A percentile compares a stretch with the other conserved stretches of the same genome.
These are phyloP conservation scores for Sergeia podlipaevii DNA, from an alignment of 208 protist species.

Conservation along the genomic window DNA sequence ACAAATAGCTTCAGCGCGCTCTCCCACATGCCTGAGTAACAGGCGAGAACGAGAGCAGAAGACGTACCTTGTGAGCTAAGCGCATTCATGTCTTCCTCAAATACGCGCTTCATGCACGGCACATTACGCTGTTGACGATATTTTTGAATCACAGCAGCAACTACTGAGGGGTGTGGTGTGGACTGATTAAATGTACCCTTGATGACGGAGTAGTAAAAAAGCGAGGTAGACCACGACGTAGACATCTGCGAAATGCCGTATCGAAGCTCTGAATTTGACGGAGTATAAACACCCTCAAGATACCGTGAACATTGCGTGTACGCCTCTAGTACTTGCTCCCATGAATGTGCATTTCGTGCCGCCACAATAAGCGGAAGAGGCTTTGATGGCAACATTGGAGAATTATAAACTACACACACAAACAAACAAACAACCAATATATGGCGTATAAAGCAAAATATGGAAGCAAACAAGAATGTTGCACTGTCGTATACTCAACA, in stretches of 20 bases:
- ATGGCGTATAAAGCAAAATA: background rate
- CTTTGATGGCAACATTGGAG: background rate
- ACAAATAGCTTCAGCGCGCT: conserved; percentile 36
- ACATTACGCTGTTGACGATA: conserved; percentile 47
- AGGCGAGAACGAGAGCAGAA: conserved; percentile 50
- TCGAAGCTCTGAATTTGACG: conserved; percentile 52
- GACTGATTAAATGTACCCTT: conserved; percentile 38
- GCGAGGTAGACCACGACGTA: conserved; percentile 42
- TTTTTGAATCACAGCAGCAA: conserved; percentile 35
- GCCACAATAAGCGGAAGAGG: conserved; percentile 62
- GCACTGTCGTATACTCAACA: background rate
- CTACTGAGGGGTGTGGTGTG: no score
- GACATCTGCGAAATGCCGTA: conserved; percentile 66
- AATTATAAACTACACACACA: background rate
- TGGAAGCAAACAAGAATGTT: background rate
- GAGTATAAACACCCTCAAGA: conserved; percentile 53
- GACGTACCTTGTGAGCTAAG: conserved; percentile 40
- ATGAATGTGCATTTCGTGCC: conserved; percentile 40
- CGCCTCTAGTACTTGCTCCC: conserved; percentile 57
- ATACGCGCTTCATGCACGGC: conserved; percentile 42
- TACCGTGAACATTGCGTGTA: conserved; percentile 38
- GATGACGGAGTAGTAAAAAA: conserved; percentile 80
- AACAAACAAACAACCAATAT: background rate
- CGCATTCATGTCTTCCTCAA: conserved; percentile 77
- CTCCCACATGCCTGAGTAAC: conserved; percentile 77